Conservation (phyloP, 164 flowering plant genomes). For the Aristolochia californica region DNA sequence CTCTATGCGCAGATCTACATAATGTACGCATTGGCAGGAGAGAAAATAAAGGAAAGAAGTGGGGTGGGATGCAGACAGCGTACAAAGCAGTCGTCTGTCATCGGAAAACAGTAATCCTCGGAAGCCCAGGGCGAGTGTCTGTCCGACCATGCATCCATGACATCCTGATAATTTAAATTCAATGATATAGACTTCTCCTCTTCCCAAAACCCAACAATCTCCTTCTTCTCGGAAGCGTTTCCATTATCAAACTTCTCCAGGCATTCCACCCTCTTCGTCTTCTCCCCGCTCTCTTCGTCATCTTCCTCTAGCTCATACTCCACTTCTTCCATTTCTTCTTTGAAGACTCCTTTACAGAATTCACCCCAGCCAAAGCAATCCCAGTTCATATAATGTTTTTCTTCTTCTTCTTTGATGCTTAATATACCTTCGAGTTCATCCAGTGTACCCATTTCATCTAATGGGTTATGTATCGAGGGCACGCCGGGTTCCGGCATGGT, state of each 20-base stretch:
- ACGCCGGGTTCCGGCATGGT: conserved; percentile 15
- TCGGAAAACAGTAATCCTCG: conserved; percentile 13
- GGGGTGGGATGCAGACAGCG: no score
- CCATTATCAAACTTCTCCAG: conserved; percentile 7
- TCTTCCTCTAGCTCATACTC: conserved; percentile 3
- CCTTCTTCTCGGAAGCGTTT: conserved; percentile 17
- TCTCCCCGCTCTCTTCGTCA: background rate
- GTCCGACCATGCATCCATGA: conserved; percentile 57
- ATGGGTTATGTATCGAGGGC: background rate
- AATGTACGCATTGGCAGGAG: no score
- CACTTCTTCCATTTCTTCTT: conserved; percentile 7
- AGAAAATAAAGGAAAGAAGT: no score
- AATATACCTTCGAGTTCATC: conserved; percentile 30
- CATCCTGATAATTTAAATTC: conserved; percentile 52
- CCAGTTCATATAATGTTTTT: conserved; percentile 13
- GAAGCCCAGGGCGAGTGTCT: conserved; percentile 44
- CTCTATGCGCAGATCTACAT: no score
- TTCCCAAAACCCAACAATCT: conserved; percentile 24
- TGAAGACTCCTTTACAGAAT: conserved; percentile 2
- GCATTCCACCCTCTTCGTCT: no score
- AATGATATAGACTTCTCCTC: conserved; percentile 22
- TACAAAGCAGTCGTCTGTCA: conserved; percentile 23
- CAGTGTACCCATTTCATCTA: conserved; percentile 13
- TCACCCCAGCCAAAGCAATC: conserved; percentile 32
- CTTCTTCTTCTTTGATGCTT: conserved; percentile 23